phyloP scores from a whole-genome alignment of 148 eudicot genomes.

The Polygonum maritimum region DNA sequence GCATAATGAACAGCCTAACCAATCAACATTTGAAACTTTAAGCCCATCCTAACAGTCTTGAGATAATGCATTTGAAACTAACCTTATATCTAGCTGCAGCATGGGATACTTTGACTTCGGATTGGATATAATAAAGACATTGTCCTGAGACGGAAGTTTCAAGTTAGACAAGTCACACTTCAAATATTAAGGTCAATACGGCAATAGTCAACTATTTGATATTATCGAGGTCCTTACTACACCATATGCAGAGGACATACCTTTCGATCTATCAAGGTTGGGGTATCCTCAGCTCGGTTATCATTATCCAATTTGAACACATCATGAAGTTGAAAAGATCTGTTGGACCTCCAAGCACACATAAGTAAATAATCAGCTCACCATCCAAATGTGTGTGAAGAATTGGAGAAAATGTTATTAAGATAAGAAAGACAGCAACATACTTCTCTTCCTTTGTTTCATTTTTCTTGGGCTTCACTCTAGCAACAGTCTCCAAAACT shows the following conservation, averaged over 20 bases:
- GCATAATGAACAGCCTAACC: slow-evolving; percentile 16
- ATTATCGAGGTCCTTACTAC: neutral
- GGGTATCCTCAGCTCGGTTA: slow-evolving; percentile 77
- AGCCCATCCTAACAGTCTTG: neutral
- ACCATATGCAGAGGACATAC: slow-evolving; percentile 24
- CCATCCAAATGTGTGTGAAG: neutral
- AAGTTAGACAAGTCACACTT: neutral
- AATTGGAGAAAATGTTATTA: neutral
- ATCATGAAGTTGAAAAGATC: slow-evolving; percentile 85
- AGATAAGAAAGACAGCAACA: slow-evolving; percentile 14
- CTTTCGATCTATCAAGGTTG: slow-evolving; percentile 85
- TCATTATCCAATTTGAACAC: slow-evolving; percentile 85
- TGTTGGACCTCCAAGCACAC: slow-evolving; percentile 21
- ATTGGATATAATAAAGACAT: slow-evolving; percentile 94
- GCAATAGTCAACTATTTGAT: neutral
- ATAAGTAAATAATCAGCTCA: slow-evolving; percentile 13
- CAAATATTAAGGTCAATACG: neutral
- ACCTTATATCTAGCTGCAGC: slow-evolving; percentile 91
- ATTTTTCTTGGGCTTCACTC: slow-evolving; percentile 93
- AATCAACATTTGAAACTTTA: neutral
- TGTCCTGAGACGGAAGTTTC: slow-evolving; percentile 42
- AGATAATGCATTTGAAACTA: slow-evolving; percentile 6
- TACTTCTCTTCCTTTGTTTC: slow-evolving; percentile 97
- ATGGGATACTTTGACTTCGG: slow-evolving; percentile 87
- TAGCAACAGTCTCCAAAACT: slow-evolving; percentile 94